A percentile compares a stretch with the other conserved stretches of the same genome.
Evolutionary conservation across 805 yeast genomes (phyloP).

Genomic region (Ogataea allantospora): DNA sequence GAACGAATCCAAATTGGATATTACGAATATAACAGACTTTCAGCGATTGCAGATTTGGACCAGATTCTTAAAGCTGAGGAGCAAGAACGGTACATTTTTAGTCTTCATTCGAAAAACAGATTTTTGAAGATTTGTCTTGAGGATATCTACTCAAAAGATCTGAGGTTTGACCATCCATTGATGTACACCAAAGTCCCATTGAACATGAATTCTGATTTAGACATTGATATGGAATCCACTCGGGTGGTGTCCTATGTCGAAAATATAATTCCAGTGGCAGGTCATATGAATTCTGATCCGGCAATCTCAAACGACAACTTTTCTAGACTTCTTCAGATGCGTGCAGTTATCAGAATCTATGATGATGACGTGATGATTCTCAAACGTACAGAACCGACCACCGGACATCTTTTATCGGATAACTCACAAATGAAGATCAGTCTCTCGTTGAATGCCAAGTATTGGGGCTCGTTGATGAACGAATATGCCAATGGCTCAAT

Average conservation of each 20-base stretch:
- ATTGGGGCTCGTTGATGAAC: constrained; percentile 33
- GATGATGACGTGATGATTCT: constrained; percentile 21
- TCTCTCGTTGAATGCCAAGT: constrained; percentile 32
- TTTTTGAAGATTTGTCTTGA: constrained; percentile 24
- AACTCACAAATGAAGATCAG: constrained; percentile 24
- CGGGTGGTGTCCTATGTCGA: constrained; percentile 31
- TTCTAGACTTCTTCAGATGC: constrained; percentile 30
- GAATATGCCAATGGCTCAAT: constrained; percentile 33
- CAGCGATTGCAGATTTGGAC: constrained; percentile 22
- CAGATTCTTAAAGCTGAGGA: constrained; percentile 24
- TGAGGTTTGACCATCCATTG: constrained; percentile 25
- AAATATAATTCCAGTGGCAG: constrained; percentile 22
- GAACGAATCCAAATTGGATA: constrained; percentile 19
- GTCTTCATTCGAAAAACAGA: constrained; percentile 18
- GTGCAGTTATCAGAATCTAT: constrained; percentile 28
- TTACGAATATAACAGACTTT: constrained; percentile 12
- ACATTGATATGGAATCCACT: constrained; percentile 27
- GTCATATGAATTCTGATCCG: constrained; percentile 14
- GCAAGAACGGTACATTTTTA: constrained; percentile 25
- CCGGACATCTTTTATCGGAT: constrained; percentile 27
- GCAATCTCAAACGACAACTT: constrained; percentile 19
- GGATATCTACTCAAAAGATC: constrained; percentile 19
- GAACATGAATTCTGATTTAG: constrained; percentile 12
- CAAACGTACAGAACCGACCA: constrained; percentile 31
- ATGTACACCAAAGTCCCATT: constrained; percentile 29